A percentile compares a stretch with the other conserved stretches of the same genome.
Conservation (phyloP, 495 filamentous ascomycete genomes). For the Penicillium paradoxum region DNA sequence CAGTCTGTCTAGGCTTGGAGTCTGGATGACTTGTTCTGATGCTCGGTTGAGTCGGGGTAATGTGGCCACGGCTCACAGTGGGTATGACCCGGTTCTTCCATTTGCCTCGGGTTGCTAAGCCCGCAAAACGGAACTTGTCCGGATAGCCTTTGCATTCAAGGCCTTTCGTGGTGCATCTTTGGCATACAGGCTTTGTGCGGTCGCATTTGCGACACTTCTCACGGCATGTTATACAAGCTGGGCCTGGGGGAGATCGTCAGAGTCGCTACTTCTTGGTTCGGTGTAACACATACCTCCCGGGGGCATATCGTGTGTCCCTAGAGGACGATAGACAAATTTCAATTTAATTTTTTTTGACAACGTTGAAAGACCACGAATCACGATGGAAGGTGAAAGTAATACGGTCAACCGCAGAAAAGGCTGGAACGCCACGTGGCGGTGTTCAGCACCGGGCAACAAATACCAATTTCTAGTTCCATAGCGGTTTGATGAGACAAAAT, state of each 20-base stretch:
- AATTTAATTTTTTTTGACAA: too few relatives aligned
- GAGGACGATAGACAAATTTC: not conserved
- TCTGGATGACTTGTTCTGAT: not conserved
- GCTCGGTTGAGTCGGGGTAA: not conserved
- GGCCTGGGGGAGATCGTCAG: constrained; percentile 11
- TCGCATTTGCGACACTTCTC: constrained; percentile 34
- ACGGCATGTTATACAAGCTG: constrained; percentile 30
- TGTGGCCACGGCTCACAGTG: not conserved
- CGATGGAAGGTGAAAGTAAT: too few relatives aligned
- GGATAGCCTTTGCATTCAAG: constrained; percentile 34
- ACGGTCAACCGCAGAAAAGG: not conserved
- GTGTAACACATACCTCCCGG: not conserved
- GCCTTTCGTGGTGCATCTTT: constrained; percentile 27
- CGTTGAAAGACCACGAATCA: too few relatives aligned
- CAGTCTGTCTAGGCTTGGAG: not conserved
- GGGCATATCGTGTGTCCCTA: not conserved
- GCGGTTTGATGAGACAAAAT: too few relatives aligned
- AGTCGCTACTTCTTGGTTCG: not conserved
- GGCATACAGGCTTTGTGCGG: constrained; percentile 22
- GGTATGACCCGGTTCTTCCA: constrained; percentile 25
- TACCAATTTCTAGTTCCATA: not conserved
- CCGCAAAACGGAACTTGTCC: constrained; percentile 38
- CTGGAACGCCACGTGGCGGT: not conserved
- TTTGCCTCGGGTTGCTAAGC: constrained; percentile 34
- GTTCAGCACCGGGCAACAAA: not conserved